Evolutionary conservation across 345 rosid genomes (phyloP).

Genomic region (Rubroshorea leprosula): DNA sequence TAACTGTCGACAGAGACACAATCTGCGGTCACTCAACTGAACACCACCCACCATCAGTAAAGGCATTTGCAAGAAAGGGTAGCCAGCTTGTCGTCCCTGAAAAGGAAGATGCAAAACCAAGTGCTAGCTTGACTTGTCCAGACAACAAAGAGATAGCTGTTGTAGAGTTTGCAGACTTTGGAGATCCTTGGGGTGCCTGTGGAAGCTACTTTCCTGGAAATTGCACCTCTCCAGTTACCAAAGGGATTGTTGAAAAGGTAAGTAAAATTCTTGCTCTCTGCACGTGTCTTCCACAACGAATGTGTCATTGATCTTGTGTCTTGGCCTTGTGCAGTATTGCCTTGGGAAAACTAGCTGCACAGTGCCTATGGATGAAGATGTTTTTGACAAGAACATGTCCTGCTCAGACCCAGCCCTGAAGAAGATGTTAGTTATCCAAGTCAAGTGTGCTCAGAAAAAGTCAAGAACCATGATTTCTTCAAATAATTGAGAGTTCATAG

Average conservation of each 20-base stretch:
- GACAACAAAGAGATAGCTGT: constrained; percentile 37
- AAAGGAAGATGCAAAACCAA: constrained; percentile 38
- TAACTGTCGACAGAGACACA: constrained; percentile 56
- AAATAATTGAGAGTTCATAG: no score
- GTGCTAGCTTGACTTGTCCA: constrained; percentile 50
- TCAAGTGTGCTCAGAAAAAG: constrained; percentile 37
- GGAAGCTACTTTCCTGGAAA: constrained; percentile 47
- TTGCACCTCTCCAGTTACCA: constrained; percentile 48
- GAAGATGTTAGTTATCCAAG: constrained; percentile 72
- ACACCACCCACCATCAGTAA: constrained; percentile 52
- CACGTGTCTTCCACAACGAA: no score
- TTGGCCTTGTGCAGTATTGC: constrained; percentile 38
- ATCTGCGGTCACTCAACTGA: constrained; percentile 61
- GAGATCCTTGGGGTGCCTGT: constrained; percentile 67
- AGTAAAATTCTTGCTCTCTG: no score
- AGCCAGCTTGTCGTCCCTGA: constrained; percentile 29
- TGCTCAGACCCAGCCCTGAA: constrained; percentile 36
- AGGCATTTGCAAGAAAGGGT: constrained; percentile 43
- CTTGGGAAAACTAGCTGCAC: constrained; percentile 52
- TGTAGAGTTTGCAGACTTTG: constrained; percentile 81
- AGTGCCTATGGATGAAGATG: constrained; percentile 39
- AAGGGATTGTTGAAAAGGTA: constrained; percentile 61
- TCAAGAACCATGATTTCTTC: no score
- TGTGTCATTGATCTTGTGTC: neutral
- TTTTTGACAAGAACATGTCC: constrained; percentile 33